A percentile compares a stretch with the other conserved stretches of the same genome.
These are phyloP conservation scores for Guillardia theta DNA, from an alignment of 78 protist genomes.

Conservation along the genomic window DNA sequence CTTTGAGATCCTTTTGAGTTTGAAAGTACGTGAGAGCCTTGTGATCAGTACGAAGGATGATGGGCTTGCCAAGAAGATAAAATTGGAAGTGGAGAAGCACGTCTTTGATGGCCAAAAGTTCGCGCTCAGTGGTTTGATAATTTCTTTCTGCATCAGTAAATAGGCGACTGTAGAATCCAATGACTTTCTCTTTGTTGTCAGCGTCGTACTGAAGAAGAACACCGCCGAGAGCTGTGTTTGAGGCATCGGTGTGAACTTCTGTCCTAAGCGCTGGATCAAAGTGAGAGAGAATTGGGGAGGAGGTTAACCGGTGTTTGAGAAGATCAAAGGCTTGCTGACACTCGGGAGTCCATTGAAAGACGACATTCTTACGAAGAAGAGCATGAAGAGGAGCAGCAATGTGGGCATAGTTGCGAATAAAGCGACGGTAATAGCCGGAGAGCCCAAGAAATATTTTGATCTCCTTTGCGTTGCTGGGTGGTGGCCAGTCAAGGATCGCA, in stretches of 20 bases:
- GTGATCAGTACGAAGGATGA: conserved; percentile 51
- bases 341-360: not conserved
- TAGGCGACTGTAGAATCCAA: conserved; percentile 44
- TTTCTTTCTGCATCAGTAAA: conserved; percentile 19
- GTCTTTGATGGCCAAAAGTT: conserved; percentile 43
- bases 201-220: conserved; percentile 43
- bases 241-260: conserved; percentile 11
- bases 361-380: too few relatives aligned
- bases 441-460: too few relatives aligned
- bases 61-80: not conserved
- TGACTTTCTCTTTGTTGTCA: not conserved
- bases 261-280: not conserved
- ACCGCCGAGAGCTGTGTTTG: conserved; percentile 47
- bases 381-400: too few relatives aligned
- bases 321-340: not conserved
- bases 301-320: not conserved
- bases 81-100: not conserved
- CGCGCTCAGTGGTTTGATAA: conserved; percentile 32
- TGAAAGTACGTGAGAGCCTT: not conserved
- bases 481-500: too few relatives aligned
- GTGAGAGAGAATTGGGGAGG: not conserved
- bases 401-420: too few relatives aligned
- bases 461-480: too few relatives aligned
- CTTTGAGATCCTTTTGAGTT: not conserved
- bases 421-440: too few relatives aligned